Evolutionary conservation across 2,329 filamentous ascomycete genomes (phyloP).

Genomic region (Neoscytalidium dimidiatum): DNA sequence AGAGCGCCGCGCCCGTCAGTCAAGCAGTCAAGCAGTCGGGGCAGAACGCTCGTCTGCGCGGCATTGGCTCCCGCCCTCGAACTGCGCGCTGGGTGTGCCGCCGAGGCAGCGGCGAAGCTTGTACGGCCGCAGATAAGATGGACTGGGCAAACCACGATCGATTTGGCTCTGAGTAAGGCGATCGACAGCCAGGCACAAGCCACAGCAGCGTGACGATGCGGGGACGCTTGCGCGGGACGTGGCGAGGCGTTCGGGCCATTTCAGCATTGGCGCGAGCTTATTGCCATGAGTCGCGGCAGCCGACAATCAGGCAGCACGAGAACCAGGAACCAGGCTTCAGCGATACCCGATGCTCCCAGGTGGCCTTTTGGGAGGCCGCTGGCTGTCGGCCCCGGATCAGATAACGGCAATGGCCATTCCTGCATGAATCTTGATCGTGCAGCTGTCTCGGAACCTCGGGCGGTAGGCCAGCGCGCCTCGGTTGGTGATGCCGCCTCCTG

Average conservation of each 20-base stretch:
- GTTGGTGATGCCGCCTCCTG: not conserved
- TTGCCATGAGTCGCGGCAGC: constrained; percentile 19
- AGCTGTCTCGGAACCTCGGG: constrained; percentile 14
- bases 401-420: constrained; percentile 2
- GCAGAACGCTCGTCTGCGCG: too few species aligned
- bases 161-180: not conserved
- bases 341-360: constrained; percentile 14
- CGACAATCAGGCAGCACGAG: constrained; percentile 14
- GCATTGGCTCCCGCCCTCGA: not conserved
- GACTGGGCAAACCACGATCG: constrained; percentile 2
- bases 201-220: constrained; percentile 17
- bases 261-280: constrained; percentile 18
- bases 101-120: not conserved
- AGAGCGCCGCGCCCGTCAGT: not conserved
- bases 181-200: constrained; percentile 15
- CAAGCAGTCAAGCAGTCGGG: not conserved
- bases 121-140: constrained; percentile 11
- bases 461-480: not conserved
- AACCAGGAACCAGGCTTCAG: constrained; percentile 20
- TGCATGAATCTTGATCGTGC: constrained; percentile 11
- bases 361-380: not conserved
- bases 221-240: constrained; percentile 19
- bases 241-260: constrained; percentile 21
- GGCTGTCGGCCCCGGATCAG: not conserved
- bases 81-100: not conserved